phyloP scores from a whole-genome alignment of 805 yeast species.

The Candida sphagnicola region DNA sequence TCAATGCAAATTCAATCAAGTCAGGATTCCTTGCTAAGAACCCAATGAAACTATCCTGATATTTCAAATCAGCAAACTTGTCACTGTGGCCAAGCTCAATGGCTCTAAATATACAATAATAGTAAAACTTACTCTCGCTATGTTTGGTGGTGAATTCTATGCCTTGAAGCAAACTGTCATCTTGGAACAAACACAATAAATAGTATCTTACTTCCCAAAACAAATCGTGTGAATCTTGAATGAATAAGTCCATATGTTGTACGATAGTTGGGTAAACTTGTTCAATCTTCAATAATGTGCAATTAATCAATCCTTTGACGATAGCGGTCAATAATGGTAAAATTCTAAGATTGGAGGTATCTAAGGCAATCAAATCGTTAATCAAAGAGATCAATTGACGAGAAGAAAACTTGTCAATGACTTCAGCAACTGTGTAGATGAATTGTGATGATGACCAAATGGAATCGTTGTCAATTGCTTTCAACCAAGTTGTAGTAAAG shows the following conservation, averaged over 20 bases:
- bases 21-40: constrained; percentile 6
- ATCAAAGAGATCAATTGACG: constrained; percentile 29
- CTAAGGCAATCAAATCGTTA: constrained; percentile 1
- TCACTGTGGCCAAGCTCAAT: constrained; percentile 38
- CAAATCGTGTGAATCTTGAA: constrained; percentile 11
- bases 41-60: constrained; percentile 11
- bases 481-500: constrained; percentile 41
- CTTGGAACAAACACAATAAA: constrained; percentile 42
- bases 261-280: constrained; percentile 10
- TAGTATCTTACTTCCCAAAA: constrained; percentile 47
- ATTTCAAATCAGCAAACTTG: background rate
- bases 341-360: constrained; percentile 3
- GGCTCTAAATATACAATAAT: constrained; percentile 44
- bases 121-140: constrained; percentile 17
- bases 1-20: constrained; percentile 21
- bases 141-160: constrained; percentile 7
- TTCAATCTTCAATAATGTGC: constrained; percentile 17
- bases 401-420: constrained; percentile 43
- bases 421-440: constrained; percentile 32
- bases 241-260: constrained; percentile 11
- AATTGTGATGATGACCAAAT: constrained; percentile 27
- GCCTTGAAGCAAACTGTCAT: constrained; percentile 14
- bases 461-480: constrained; percentile 13
- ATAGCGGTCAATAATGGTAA: constrained; percentile 16
- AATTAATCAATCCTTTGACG: constrained; percentile 40